A percentile compares a stretch with the other conserved stretches of the same genome.
phyloP scores from a whole-genome alignment of 2,329 filamentous ascomycete species.

The Ophiocordyceps sinensis region DNA sequence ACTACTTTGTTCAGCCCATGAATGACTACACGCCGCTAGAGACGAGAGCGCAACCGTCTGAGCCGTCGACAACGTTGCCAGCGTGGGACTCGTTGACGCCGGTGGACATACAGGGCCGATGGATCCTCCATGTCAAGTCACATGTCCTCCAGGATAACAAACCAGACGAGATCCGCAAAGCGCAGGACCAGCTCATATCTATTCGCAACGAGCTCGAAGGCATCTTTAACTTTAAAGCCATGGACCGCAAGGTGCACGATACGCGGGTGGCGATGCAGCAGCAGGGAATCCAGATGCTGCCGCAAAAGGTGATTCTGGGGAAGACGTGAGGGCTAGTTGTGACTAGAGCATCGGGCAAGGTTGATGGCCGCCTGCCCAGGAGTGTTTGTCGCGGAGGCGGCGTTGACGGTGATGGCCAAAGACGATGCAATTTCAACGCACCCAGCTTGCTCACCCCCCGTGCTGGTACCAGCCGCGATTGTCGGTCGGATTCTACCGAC shows the following conservation, averaged over 20 bases:
- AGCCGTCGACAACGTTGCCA: slow-evolving; percentile 21
- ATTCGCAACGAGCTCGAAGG: slow-evolving; percentile 33
- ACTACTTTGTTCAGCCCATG: slow-evolving; percentile 25
- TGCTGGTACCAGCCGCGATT: no score
- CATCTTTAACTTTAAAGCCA: slow-evolving; percentile 34
- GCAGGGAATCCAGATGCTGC: slow-evolving; percentile 22
- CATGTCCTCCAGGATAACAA: slow-evolving; percentile 41
- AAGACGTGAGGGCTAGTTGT: slow-evolving; percentile 5
- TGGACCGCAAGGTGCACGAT: slow-evolving; percentile 39
- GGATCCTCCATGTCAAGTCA: slow-evolving; percentile 40
- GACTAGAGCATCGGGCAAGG: not conserved
- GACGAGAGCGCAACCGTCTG: slow-evolving; percentile 3
- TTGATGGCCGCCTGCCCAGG: no score
- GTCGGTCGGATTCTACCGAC: no score
- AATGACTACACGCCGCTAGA: slow-evolving; percentile 18
- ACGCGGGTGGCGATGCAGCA: slow-evolving; percentile 28
- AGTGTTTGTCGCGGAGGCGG: no score
- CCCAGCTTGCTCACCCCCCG: no score
- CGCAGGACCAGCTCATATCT: slow-evolving; percentile 33
- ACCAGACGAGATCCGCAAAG: slow-evolving; percentile 41
- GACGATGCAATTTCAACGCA: no score
- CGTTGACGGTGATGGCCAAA: no score
- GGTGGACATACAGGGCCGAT: slow-evolving; percentile 33
- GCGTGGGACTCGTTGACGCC: slow-evolving; percentile 31
- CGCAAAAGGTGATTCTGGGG: slow-evolving; percentile 21